Percentiles rank a stretch among this genome's conserved stretches.
phyloP scores from a whole-genome alignment of 2,329 filamentous ascomycete genomes.

The Fusarium oxysporum region DNA sequence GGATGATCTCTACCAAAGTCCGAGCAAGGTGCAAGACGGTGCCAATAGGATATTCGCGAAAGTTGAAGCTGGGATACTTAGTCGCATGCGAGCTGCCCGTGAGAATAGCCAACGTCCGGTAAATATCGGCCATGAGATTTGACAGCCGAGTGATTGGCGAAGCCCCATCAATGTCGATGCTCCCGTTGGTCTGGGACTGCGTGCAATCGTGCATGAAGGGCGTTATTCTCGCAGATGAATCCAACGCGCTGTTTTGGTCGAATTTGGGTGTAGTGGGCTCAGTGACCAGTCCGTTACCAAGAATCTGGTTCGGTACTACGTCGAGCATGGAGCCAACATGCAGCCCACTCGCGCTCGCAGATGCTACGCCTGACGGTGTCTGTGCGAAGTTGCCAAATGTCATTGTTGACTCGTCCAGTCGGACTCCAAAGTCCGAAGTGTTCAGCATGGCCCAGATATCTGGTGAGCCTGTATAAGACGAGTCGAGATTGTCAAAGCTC shows the following conservation, averaged over 20 bases:
- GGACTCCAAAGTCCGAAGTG: neutral
- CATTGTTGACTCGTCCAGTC: neutral
- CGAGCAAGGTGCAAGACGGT: neutral
- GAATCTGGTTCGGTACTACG: neutral
- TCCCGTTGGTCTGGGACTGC: neutral
- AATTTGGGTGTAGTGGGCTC: neutral
- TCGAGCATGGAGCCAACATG: neutral
- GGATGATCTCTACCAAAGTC: neutral
- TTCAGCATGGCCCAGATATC: neutral
- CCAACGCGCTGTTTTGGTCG: neutral
- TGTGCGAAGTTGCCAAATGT: neutral
- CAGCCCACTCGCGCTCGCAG: neutral
- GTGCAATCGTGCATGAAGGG: neutral
- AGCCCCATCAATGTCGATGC: neutral
- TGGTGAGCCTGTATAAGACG: neutral
- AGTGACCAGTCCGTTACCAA: neutral
- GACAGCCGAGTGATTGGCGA: neutral
- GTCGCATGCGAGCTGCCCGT: neutral
- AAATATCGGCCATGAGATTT: neutral
- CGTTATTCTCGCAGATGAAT: rapidly evolving
- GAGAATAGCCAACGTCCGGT: neutral
- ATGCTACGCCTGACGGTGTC: neutral
- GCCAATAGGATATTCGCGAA: neutral
- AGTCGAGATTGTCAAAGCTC: neutral
- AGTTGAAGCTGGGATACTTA: neutral